Percentiles rank a stretch among this genome's conserved stretches.
Evolutionary conservation across 73 alveolate species (phyloP).

Genomic region (Durusdinium trenchii): DNA sequence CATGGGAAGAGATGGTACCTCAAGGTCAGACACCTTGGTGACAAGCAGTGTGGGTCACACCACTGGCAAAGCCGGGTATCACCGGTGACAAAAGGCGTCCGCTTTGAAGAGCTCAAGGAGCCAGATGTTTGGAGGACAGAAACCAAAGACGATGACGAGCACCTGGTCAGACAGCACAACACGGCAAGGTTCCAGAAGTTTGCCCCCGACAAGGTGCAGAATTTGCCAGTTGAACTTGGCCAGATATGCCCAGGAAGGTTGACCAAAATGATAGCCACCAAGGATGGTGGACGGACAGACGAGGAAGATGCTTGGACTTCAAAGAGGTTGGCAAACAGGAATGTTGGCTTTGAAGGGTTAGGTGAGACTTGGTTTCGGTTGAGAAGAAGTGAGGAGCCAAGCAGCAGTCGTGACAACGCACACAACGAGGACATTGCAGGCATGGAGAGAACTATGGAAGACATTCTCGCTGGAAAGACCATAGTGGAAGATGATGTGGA

Average conservation of each 20-base stretch:
- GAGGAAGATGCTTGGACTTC: not conserved
- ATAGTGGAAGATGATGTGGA: not conserved
- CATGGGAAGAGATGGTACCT: constrained; percentile 71
- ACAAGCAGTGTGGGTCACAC: not conserved
- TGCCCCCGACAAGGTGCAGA: not conserved
- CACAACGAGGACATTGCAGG: not conserved
- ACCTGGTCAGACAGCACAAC: constrained; percentile 9
- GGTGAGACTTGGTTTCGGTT: not conserved
- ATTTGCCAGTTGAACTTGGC: not conserved
- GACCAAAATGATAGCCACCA: not conserved
- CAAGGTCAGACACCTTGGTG: not conserved
- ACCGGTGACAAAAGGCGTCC: not conserved
- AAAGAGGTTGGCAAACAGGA: not conserved
- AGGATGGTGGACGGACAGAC: not conserved
- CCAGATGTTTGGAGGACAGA: constrained; percentile 2
- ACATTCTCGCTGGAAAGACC: not conserved
- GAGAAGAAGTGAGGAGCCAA: too few relatives aligned
- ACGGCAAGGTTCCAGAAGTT: not conserved
- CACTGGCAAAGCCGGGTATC: not conserved
- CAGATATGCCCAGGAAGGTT: not conserved
- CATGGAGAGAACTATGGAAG: not conserved
- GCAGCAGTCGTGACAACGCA: not conserved
- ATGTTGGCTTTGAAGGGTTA: not conserved
- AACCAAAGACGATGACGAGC: not conserved
- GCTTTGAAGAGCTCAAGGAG: not conserved